Percentiles rank a stretch among this genome's conserved stretches.
These are phyloP conservation scores for Isabelozyma pseudorhagii DNA, from an alignment of 805 yeast genomes.

Conservation along the genomic window DNA sequence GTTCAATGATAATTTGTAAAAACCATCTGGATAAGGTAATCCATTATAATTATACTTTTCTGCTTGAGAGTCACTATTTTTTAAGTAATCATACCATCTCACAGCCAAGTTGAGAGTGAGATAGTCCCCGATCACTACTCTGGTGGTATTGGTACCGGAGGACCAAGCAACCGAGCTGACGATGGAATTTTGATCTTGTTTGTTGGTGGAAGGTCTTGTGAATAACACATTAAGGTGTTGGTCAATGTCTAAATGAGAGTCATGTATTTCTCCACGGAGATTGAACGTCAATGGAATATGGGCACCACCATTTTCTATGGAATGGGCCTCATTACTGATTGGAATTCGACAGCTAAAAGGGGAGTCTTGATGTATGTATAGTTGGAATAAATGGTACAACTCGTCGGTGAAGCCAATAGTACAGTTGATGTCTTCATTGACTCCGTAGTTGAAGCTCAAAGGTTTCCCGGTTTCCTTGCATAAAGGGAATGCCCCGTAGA, in stretches of 20 bases:
- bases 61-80: conserved; percentile 13
- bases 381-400: conserved; percentile 66
- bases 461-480: conserved; percentile 67
- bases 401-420: conserved; percentile 63
- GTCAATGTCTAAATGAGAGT: conserved; percentile 68
- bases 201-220: conserved; percentile 28
- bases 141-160: conserved; percentile 57
- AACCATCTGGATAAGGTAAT: conserved; percentile 38
- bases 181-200: conserved; percentile 36
- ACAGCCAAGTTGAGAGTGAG: conserved; percentile 56
- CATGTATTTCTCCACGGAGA: conserved; percentile 64
- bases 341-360: conserved; percentile 72
- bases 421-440: conserved; percentile 53
- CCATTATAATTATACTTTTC: conserved; percentile 6
- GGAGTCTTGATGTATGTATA: conserved; percentile 73
- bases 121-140: conserved; percentile 64
- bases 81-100: conserved; percentile 48
- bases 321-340: conserved; percentile 40
- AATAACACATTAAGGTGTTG: conserved; percentile 51
- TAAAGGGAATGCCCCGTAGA: conserved; percentile 55
- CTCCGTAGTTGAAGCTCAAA: conserved; percentile 51
- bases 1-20: conserved; percentile 33
- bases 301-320: conserved; percentile 43
- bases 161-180: conserved; percentile 59
- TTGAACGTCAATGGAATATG: conserved; percentile 59